Base-by-base conservation (phyloP, 140 eudicot genomes). In the Erigeron philadelphicus region DNA sequence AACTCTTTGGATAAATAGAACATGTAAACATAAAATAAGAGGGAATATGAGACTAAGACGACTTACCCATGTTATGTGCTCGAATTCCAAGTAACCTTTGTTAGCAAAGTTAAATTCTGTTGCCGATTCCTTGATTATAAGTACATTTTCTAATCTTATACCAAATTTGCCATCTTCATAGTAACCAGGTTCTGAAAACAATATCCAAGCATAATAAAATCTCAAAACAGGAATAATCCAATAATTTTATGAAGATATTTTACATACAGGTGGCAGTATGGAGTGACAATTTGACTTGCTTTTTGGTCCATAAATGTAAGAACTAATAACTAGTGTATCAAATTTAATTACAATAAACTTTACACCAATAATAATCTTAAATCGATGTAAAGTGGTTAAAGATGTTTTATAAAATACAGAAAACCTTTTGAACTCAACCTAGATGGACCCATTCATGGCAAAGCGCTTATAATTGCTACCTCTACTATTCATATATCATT, bases 101-200 rank as follows among this genome's bases (percentile, higher is more conserved):
- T 82, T 84, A 31, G 90, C 96, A 75, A 83, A 93, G 71, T 93
- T 89, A 66, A 81, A 93, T 72, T 86, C 74, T 60, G 98, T 93
- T 49, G 85, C 80, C 42, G 95, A 86, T 47, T 93, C 94, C 72
- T 89, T 93, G 23, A 93, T 71, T 19, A 93, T 80, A 64, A 93
- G 96, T 79, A 93, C 98, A 77, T 93, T 93, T 76, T 93, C 98
- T 79, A 89, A 74, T 79, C 98, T 85, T 71, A 93, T 80, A 48
- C 98, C 98, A n/a, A 92, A 92, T 42, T 86, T 88, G 54, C 98
- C 96, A 66, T 92, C 96, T 80, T 92, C 98, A 17, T 92, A 92
- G 81, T 93, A 93, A 74, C 98, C 98, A 78, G 98, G 98, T 84
- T 93, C 98, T 93, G 77, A 15, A 76, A 41, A 73, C 21, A 60